Percentiles rank a stretch among this genome's conserved stretches.
Conservation (phyloP, 1,139 yeast genomes). For the Geotrichum citri-aurantii region DNA sequence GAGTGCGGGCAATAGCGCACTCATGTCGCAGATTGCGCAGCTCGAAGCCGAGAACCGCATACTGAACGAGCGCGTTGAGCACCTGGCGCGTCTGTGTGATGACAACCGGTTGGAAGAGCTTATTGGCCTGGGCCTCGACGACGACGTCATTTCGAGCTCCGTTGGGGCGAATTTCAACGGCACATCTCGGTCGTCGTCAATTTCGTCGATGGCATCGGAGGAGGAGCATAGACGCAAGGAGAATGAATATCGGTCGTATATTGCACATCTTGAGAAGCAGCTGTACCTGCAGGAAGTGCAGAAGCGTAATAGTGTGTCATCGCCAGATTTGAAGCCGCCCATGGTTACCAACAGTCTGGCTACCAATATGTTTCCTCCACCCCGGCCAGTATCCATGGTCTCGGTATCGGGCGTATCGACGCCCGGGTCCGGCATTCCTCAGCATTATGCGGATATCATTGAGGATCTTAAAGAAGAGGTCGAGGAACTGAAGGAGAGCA, state of each 20-base stretch:
- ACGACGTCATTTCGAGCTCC: conserved; percentile 15
- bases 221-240: conserved; percentile 43
- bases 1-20: conserved; percentile 5
- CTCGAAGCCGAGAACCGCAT: conserved; percentile 57
- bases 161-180: conserved; percentile 5
- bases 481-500: conserved; percentile 52
- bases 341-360: neutral
- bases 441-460: conserved; percentile 32
- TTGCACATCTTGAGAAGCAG: conserved; percentile 55
- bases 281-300: conserved; percentile 39
- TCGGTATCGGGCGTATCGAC: conserved; percentile 5
- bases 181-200: conserved; percentile 15
- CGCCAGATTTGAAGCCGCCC: conserved; percentile 11
- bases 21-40: conserved; percentile 38
- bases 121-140: conserved; percentile 26
- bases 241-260: conserved; percentile 61
- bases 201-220: conserved; percentile 13
- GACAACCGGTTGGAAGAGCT: conserved; percentile 48
- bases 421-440: conserved; percentile 6
- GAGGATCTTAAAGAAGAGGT: conserved; percentile 70
- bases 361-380: conserved; percentile 7
- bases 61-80: conserved; percentile 62
- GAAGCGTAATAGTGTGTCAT: conserved; percentile 4
- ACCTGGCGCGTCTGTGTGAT: conserved; percentile 56
- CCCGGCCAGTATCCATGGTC: conserved; percentile 18